Percentiles rank a stretch among this genome's conserved stretches.
Evolutionary conservation across 2,329 filamentous ascomycete genomes (phyloP).

Genomic region (Fusarium sp.): DNA sequence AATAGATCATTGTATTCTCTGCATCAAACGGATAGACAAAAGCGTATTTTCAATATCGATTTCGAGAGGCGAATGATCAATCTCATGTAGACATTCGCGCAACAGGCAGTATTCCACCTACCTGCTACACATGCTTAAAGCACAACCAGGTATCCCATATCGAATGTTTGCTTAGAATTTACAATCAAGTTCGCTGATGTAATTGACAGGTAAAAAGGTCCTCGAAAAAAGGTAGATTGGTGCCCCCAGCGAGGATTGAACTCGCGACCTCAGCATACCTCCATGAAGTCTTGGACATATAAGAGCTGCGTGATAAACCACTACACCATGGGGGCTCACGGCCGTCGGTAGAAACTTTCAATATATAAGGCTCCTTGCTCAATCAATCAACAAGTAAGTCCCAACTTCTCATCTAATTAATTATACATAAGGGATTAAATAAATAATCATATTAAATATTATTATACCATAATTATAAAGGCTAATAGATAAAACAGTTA

Average conservation of each 20-base stretch:
- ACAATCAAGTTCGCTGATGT: neutral
- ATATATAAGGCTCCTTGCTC: neutral
- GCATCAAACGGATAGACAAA: constrained; percentile 17
- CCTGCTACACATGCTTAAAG: neutral
- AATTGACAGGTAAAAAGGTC: too few species aligned
- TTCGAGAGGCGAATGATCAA: neutral
- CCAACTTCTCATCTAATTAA: too few species aligned
- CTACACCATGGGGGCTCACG: constrained; percentile 32
- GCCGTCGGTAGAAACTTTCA: neutral
- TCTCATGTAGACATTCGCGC: neutral
- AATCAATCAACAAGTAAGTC: neutral
- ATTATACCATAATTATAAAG: too few species aligned
- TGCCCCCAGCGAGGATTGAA: constrained; percentile 35
- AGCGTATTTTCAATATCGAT: constrained; percentile 6
- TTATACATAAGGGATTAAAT: too few species aligned
- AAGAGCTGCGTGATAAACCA: constrained; percentile 36
- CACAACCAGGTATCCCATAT: neutral
- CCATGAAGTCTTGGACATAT: constrained; percentile 29
- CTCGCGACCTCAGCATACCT: constrained; percentile 36
- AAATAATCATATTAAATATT: too few species aligned
- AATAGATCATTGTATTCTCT: constrained; percentile 21
- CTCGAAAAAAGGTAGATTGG: constrained; percentile 6
- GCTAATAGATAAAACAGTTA: too few species aligned
- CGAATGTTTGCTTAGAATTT: neutral
- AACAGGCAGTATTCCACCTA: neutral